A percentile compares a stretch with the other conserved stretches of the same genome.
Conservation (phyloP, 305 asterid genomes). For the Fraxinus dipetala region DNA sequence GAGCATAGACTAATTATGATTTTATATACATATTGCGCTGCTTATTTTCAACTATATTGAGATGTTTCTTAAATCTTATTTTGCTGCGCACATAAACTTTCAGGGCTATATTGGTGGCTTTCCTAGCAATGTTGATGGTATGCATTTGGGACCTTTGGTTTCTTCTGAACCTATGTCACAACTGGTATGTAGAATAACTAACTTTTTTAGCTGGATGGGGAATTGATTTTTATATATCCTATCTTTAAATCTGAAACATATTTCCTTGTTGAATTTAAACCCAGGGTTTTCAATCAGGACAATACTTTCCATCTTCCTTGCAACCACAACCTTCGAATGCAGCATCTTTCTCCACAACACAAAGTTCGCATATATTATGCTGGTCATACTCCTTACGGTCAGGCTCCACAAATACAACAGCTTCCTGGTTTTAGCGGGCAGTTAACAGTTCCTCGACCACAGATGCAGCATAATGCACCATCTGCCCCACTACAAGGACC, state of each 20-base stretch:
- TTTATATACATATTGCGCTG: background rate
- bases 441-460: constrained; percentile 48
- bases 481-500: constrained; percentile 47
- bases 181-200: constrained; percentile 29
- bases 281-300: constrained; percentile 52
- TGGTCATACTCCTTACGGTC: constrained; percentile 27
- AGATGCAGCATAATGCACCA: constrained; percentile 46
- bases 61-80: background rate
- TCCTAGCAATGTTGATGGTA: constrained; percentile 32
- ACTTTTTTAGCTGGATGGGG: background rate
- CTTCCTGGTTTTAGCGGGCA: constrained; percentile 44
- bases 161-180: constrained; percentile 47
- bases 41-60: background rate
- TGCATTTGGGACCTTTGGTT: constrained; percentile 15
- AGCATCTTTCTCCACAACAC: constrained; percentile 44
- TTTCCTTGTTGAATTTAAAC: constrained; percentile 7
- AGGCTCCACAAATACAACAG: no score
- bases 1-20: constrained; percentile 20
- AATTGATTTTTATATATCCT: background rate
- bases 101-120: constrained; percentile 42
- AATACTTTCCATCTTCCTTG: constrained; percentile 41
- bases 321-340: constrained; percentile 45
- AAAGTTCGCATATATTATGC: constrained; percentile 36
- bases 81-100: constrained; percentile 16
- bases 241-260: constrained; percentile 10